Evolutionary conservation across 2,329 filamentous ascomycete species (phyloP).

Genomic region (Aspergillus luchuensis): DNA sequence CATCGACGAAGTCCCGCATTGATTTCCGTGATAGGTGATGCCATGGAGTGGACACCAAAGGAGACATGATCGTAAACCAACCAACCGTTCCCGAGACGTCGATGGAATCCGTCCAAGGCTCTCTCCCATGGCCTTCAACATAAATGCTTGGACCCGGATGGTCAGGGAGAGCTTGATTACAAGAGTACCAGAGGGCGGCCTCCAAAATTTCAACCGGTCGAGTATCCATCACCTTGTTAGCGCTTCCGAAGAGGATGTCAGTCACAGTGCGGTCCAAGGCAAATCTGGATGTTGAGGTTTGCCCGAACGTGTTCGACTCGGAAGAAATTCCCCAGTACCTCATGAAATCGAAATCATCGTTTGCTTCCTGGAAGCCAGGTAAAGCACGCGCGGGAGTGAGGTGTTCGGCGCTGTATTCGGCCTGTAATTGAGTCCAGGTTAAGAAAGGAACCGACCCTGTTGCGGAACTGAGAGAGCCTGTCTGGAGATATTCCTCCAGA

Average conservation of each 20-base stretch:
- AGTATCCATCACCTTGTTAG: constrained; percentile 3
- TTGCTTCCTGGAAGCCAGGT: background rate
- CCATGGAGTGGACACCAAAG: background rate
- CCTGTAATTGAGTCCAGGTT: background rate
- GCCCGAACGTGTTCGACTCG: background rate
- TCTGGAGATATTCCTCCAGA: constrained; percentile 16
- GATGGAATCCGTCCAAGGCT: constrained; percentile 1
- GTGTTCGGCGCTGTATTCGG: background rate
- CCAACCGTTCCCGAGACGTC: constrained; percentile 9
- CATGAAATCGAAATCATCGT: background rate
- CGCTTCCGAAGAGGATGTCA: background rate
- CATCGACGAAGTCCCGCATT: background rate
- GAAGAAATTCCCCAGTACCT: background rate
- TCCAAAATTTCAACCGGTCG: constrained; percentile 10
- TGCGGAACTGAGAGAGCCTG: background rate
- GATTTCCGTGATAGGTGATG: background rate
- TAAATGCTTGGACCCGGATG: constrained; percentile 6
- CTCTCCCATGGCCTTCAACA: constrained; percentile 15
- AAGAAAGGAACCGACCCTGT: background rate
- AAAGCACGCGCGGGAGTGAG: background rate
- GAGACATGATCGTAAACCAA: constrained; percentile 11
- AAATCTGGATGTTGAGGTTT: background rate
- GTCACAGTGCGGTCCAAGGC: background rate
- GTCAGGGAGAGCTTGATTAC: background rate
- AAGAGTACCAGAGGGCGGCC: constrained; percentile 5